Base-by-base conservation (phyloP, 805 yeast species). In the Cyberlindnera suaveolens region DNA sequence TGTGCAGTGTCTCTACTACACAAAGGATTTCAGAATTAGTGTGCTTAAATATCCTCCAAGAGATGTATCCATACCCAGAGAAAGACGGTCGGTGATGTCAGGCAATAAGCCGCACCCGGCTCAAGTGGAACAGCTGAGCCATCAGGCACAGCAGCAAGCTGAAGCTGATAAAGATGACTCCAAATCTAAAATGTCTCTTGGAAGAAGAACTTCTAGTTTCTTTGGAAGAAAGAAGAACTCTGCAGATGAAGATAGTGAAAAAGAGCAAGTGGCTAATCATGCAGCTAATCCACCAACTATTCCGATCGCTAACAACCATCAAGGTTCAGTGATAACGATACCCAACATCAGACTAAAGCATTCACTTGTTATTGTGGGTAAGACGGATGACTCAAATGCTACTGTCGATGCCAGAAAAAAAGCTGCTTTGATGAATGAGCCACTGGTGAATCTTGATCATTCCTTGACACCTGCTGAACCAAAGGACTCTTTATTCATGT, bases 1-100 rank as follows among this genome's bases (percentile, higher is more conserved):
- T 27, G 66, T 93, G 19, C 99, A 93, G 61, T 87, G 95, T 51
- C 72, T 91, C 9, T 91, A 77, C 67, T 82, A 85, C 64, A 74
- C 91, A 4, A 72, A 75, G 20, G 74, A 73, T 26, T 88, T 93
- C 56, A 74, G 97, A 37, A 63, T 68, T 15, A 71, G 70, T 41
- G 58, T 85, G 2, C 60, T 79, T 39, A 63, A 67, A 41, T 71
- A 70, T 47, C 85, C 85, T 4, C 49, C 54, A 7, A 62, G 66
- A 39, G 65, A 62, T 35, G 50, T 60, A 3, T 39, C 36, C 2
- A 32, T 11, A 7, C 34, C 45, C 47, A 47, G 42, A 61, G 74
- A 45, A 63, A 61, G 77, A 45, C 72, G 71, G 51, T 50, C 54
- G 10, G 53, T 52, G 16, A 69, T 72, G 53, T 52, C 58, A 1